These are phyloP conservation scores for Priceomyces carsonii DNA, from an alignment of 805 yeast genomes.

Conservation along the genomic window DNA sequence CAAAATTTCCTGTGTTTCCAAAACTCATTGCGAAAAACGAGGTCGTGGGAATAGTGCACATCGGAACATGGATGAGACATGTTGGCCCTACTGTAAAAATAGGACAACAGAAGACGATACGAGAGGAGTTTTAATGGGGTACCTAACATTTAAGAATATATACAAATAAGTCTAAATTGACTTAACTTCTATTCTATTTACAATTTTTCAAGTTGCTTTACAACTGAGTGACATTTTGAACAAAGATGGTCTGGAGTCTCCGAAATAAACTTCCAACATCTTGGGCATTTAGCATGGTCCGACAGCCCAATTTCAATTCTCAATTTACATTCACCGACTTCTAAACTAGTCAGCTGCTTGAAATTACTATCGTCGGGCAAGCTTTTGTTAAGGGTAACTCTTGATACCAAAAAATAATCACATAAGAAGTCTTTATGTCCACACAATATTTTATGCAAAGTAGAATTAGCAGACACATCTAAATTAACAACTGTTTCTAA, in stretches of 20 bases:
- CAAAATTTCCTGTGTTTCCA: no score
- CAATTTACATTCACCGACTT: conserved; percentile 21
- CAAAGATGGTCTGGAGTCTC: conserved; percentile 57
- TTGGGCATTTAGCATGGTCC: conserved; percentile 67
- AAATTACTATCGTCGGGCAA: neutral
- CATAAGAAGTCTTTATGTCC: conserved; percentile 26
- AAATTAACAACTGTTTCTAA: conserved; percentile 56
- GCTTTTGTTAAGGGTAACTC: conserved; percentile 40
- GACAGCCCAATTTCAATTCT: conserved; percentile 46
- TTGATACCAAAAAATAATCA: conserved; percentile 65
- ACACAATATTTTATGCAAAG: conserved; percentile 12
- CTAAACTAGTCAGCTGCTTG: conserved; percentile 18
- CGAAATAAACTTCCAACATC: conserved; percentile 88
- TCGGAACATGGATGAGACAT: no score
- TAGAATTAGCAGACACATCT: conserved; percentile 13
- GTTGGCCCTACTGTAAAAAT: no score
- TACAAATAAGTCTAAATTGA: no score
- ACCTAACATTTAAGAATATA: no score
- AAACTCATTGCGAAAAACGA: no score
- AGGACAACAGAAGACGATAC: no score
- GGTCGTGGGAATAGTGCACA: no score
- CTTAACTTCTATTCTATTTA: no score
- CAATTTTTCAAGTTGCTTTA: conserved; percentile 10
- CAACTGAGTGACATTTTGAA: conserved; percentile 55
- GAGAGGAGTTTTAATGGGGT: no score